Conservation (phyloP, 208 protist genomes). For the Kentomonas sorsogonicus region DNA sequence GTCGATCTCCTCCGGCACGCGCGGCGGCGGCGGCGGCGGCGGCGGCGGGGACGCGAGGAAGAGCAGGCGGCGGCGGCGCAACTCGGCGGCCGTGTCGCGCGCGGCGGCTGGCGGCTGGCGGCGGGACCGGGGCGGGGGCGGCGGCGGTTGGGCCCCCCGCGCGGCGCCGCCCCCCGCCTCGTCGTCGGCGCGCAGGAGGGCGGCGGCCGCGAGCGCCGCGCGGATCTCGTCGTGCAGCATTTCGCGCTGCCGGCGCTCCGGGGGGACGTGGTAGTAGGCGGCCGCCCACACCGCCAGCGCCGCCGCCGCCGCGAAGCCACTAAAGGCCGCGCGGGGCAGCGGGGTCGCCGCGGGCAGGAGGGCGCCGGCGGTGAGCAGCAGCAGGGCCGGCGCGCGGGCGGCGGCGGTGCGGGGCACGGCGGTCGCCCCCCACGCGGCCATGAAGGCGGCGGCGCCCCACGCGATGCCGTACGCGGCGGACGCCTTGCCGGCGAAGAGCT, state of each 20-base stretch:
- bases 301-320: constrained; percentile 8
- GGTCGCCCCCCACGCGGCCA: constrained; percentile 29
- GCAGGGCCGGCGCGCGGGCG: constrained; percentile 46
- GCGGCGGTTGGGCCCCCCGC: not conserved
- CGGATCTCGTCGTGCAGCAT: constrained; percentile 38
- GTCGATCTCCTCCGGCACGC: too few species aligned
- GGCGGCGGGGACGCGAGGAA: too few species aligned
- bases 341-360: constrained; percentile 16
- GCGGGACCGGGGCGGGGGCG: constrained; percentile 4
- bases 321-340: constrained; percentile 3
- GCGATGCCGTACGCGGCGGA: constrained; percentile 22
- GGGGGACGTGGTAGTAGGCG: constrained; percentile 20
- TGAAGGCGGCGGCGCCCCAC: constrained; percentile 13
- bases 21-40: too few species aligned
- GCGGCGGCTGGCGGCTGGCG: too few species aligned
- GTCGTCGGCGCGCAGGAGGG: not conserved
- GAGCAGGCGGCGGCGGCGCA: too few species aligned
- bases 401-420: constrained; percentile 31
- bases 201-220: constrained; percentile 17
- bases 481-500: constrained; percentile 23
- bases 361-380: constrained; percentile 22
- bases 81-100: too few species aligned
- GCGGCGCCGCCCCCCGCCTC: too few species aligned
- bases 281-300: constrained; percentile 16
- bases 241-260: constrained; percentile 16